phyloP scores from a whole-genome alignment of 1,139 yeast genomes.

The Ashbya aceris region DNA sequence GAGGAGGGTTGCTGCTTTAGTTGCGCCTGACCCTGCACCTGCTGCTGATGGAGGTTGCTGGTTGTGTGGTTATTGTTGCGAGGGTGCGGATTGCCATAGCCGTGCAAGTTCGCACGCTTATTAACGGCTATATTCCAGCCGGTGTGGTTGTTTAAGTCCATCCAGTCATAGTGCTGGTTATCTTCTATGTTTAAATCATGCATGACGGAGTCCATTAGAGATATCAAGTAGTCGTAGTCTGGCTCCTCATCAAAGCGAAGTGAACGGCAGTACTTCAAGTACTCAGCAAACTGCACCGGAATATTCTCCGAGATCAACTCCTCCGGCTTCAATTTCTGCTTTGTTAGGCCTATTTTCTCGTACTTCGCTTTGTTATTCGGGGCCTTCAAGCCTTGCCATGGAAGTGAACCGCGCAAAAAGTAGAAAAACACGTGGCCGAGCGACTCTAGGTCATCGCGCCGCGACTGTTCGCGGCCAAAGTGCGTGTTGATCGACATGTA shows the following conservation, averaged over 20 bases:
- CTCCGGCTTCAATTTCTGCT: slow-evolving; percentile 71
- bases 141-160: slow-evolving; percentile 80
- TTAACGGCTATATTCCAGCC: slow-evolving; percentile 85
- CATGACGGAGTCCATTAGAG: slow-evolving; percentile 65
- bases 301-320: slow-evolving; percentile 59
- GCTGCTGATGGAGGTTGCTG: slow-evolving; percentile 6
- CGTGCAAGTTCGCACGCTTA: slow-evolving; percentile 84
- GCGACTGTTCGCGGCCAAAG: slow-evolving; percentile 89
- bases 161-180: slow-evolving; percentile 92
- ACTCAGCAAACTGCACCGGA: slow-evolving; percentile 81
- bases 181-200: slow-evolving; percentile 61
- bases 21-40: slow-evolving; percentile 10
- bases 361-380: slow-evolving; percentile 94
- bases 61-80: slow-evolving; percentile 12
- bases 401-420: slow-evolving; percentile 85
- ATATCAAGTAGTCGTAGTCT: slow-evolving; percentile 78
- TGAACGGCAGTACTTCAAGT: slow-evolving; percentile 72
- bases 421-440: slow-evolving; percentile 93
- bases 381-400: slow-evolving; percentile 99
- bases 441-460: slow-evolving; percentile 93
- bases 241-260: slow-evolving; percentile 90
- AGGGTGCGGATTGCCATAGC: slow-evolving; percentile 41
- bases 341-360: slow-evolving; percentile 93
- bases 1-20: slow-evolving; percentile 6
- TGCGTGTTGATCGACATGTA: slow-evolving; percentile 97